Evolutionary conservation across 225 moss, liverwort and hornwort genomes (phyloP), one percentile per base, ranked within the genome.

Genomic region (Polytrichum formosum): DNA sequence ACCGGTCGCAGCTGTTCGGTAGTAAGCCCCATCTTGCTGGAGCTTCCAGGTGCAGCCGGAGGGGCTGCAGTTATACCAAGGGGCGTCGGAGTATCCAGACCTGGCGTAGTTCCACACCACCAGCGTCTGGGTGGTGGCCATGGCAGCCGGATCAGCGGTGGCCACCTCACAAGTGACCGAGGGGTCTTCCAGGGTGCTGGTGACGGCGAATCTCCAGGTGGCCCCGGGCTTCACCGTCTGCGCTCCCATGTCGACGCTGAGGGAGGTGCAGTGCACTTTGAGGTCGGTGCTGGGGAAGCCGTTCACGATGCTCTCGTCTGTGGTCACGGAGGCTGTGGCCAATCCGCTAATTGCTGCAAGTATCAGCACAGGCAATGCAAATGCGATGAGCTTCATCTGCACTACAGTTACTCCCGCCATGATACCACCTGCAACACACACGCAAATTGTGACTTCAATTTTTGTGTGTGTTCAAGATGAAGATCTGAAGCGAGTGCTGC

Each of bases 31-130:
- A 5, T 85, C 76, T 53, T 68, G 62, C 26, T 82, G 70, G 30
- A 66, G 7, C 28, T 79, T 82, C 85, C 82, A 85, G 28, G 55
- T 58, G 58, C 85, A 85, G 0, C 76, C 81, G 16, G 22, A 21
- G 5, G 35, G 5, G 0, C 31, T 65, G 73, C 85, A 85, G 20
- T 70, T 8, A 68, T 81, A 75, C 69, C 68, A 65, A 8, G 85
- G 85, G 18, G 5, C 26, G 10, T 85, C 85, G 6, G 28, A 20
- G 66, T 82, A 82, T 2, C 82, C 85, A 2, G 76, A 76, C 5
- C 59, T 74, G 5, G 74, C 5, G 37, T 79, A 74, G 63, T 85
- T 67, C 79, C 79, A 85, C 61, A 85, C 31, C 33, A 76, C 79
- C 30, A 20, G 22, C 0, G 73, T 2, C 2, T 69, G 59, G 0